These are phyloP conservation scores for Hyphopichia buzzinii DNA, from an alignment of 1,139 yeast genomes.

Conservation along the genomic window DNA sequence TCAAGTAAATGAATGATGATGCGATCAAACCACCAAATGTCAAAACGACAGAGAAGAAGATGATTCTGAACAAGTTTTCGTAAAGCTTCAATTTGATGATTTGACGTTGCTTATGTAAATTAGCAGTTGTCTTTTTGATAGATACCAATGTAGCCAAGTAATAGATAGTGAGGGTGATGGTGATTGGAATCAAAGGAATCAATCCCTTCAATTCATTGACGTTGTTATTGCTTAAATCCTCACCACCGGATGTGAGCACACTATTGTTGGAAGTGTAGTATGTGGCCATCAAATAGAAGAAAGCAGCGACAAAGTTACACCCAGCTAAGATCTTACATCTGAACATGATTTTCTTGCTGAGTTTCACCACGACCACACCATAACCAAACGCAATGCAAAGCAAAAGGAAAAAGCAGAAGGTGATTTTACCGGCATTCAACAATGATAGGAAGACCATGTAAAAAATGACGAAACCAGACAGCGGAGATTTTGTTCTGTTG, in stretches of 20 bases:
- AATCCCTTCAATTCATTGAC: slow-evolving; percentile 27
- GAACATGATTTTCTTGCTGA: slow-evolving; percentile 74
- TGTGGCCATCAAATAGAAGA: slow-evolving; percentile 65
- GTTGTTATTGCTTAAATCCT: slow-evolving; percentile 18
- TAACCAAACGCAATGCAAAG: slow-evolving; percentile 87
- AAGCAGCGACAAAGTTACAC: slow-evolving; percentile 66
- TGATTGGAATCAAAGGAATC: slow-evolving; percentile 63
- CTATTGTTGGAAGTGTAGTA: slow-evolving; percentile 46
- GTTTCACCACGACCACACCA: slow-evolving; percentile 86
- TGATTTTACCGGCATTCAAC: slow-evolving; percentile 75
- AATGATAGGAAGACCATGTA: slow-evolving; percentile 78
- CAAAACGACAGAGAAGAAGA: slow-evolving; percentile 60
- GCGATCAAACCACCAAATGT: slow-evolving; percentile 60
- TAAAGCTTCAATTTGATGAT: slow-evolving; percentile 87
- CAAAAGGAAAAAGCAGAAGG: slow-evolving; percentile 85
- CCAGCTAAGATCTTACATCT: slow-evolving; percentile 77
- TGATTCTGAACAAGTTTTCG: slow-evolving; percentile 69
- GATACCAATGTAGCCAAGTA: slow-evolving; percentile 75
- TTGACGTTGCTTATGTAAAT: slow-evolving; percentile 82
- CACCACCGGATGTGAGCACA: slow-evolving; percentile 14
- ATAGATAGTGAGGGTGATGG: slow-evolving; percentile 67
- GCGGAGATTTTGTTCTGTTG: slow-evolving; percentile 54
- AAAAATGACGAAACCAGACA: slow-evolving; percentile 62
- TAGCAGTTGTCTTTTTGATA: slow-evolving; percentile 69
- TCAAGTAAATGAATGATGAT: slow-evolving; percentile 68